These are phyloP conservation scores for Filobasidium wieringae DNA, from an alignment of 768 basidiomycete species.

Conservation along the genomic window DNA sequence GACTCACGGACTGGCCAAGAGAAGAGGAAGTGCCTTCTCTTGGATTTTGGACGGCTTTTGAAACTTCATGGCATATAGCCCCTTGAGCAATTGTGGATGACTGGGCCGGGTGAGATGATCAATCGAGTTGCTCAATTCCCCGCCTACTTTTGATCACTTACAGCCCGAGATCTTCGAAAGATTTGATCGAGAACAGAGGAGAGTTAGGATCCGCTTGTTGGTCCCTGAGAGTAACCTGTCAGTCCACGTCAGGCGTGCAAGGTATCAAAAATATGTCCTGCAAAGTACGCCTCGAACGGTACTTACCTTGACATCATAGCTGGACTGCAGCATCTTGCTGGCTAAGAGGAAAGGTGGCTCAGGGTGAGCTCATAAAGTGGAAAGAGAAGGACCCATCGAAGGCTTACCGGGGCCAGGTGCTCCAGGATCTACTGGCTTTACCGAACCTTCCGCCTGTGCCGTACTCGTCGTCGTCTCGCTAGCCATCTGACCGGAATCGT, in stretches of 20 bases:
- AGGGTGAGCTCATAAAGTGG: no score
- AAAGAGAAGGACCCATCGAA: no score
- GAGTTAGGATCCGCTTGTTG: constrained; percentile 92
- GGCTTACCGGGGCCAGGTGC: neutral
- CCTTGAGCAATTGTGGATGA: constrained; percentile 76
- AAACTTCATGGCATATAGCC: constrained; percentile 88
- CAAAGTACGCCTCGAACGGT: neutral
- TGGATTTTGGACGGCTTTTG: constrained; percentile 98
- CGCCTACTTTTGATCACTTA: constrained; percentile 40
- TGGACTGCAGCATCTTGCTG: constrained; percentile 3
- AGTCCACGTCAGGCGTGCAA: no score
- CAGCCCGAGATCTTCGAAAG: constrained; percentile 92
- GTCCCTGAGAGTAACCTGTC: constrained; percentile 86
- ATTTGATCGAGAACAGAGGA: constrained; percentile 84
- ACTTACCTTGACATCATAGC: constrained; percentile 13
- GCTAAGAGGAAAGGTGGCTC: no score
- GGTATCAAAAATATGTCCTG: neutral
- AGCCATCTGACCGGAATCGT: neutral
- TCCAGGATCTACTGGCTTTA: neutral
- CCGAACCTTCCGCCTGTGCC: neutral
- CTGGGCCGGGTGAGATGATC: constrained; percentile 39
- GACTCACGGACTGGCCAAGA: constrained; percentile 76
- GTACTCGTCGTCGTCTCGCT: neutral
- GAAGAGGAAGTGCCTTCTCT: constrained; percentile 83
- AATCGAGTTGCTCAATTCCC: neutral